These are phyloP conservation scores for Geranium rotundifolium DNA, from an alignment of 345 rosid species.

Conservation along the genomic window DNA sequence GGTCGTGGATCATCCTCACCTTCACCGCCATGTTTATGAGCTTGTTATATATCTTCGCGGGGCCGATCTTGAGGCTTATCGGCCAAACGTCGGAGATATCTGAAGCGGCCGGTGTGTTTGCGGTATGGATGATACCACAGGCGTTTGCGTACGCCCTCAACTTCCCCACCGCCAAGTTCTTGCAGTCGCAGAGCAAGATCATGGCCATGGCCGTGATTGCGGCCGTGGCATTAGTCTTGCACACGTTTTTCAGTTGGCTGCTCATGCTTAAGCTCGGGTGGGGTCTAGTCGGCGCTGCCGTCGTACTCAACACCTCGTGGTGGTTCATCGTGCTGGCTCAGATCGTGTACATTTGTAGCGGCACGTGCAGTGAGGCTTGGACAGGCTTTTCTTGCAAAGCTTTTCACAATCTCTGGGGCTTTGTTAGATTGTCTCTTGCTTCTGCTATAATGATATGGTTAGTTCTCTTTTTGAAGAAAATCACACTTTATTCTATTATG, in stretches of 20 bases:
- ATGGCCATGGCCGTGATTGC: no score
- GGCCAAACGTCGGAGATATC: conserved; percentile 62
- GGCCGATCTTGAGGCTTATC: conserved; percentile 31
- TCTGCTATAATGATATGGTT: conserved; percentile 41
- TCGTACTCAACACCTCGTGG: conserved; percentile 23
- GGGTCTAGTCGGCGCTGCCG: conserved; percentile 33
- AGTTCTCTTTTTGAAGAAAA: conserved; percentile 8
- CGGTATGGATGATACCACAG: no score
- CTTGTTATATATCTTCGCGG: conserved; percentile 53
- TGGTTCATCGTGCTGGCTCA: conserved; percentile 28
- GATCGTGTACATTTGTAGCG: conserved; percentile 45
- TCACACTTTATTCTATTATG: background rate
- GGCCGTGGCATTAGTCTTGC: conserved; percentile 34
- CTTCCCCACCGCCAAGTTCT: no score
- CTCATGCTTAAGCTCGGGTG: conserved; percentile 25
- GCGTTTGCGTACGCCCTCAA: no score
- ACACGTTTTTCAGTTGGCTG: conserved; percentile 50
- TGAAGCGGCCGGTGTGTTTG: conserved; percentile 38
- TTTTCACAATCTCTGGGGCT: conserved; percentile 28
- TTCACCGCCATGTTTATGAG: conserved; percentile 37
- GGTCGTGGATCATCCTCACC: conserved; percentile 70
- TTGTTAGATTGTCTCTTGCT: conserved; percentile 32
- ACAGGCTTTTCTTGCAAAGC: conserved; percentile 32
- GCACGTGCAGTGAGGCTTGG: conserved; percentile 44
- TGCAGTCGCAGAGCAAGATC: no score